Percentiles rank a stretch among this genome's conserved stretches.
Evolutionary conservation across 2,329 filamentous ascomycete genomes (phyloP).

Genomic region (Albophoma yamanashiensis): DNA sequence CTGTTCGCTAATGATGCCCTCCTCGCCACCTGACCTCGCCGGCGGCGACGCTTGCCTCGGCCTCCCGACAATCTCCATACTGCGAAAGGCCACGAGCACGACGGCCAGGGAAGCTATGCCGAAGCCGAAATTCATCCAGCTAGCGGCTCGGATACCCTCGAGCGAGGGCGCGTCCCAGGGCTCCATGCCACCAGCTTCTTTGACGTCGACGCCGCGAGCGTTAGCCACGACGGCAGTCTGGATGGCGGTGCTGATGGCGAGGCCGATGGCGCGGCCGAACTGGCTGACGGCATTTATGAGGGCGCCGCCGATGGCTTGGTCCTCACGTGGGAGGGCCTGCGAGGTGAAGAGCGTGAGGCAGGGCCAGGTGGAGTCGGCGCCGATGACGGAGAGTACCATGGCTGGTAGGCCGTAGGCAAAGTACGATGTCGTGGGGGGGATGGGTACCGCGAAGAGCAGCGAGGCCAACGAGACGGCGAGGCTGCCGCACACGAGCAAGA

Average conservation of each 20-base stretch:
- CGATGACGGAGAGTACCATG: conserved; percentile 54
- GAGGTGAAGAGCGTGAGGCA: conserved; percentile 56
- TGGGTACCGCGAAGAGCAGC: conserved; percentile 53
- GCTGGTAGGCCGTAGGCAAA: conserved; percentile 58
- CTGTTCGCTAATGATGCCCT: not conserved
- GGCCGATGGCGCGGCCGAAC: conserved; percentile 52
- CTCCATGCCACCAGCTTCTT: conserved; percentile 29
- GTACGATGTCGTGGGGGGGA: conserved; percentile 49
- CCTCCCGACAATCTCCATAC: conserved; percentile 41
- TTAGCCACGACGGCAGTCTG: conserved; percentile 51
- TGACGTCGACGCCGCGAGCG: conserved; percentile 29
- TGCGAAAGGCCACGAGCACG: conserved; percentile 36
- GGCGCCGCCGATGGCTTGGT: conserved; percentile 58
- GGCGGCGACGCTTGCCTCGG: conserved; percentile 6
- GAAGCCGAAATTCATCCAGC: conserved; percentile 42
- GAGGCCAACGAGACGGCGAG: conserved; percentile 41
- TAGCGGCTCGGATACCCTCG: conserved; percentile 35
- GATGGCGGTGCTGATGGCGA: conserved; percentile 54
- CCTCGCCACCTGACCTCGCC: not conserved
- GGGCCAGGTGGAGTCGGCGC: conserved; percentile 57
- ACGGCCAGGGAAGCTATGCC: conserved; percentile 30
- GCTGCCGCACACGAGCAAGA: conserved; percentile 48
- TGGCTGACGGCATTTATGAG: conserved; percentile 58
- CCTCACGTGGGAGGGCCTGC: conserved; percentile 46
- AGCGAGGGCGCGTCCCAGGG: conserved; percentile 36